Conservation (phyloP, 1,139 yeast species). For the Kluyveromyces sp. region DNA sequence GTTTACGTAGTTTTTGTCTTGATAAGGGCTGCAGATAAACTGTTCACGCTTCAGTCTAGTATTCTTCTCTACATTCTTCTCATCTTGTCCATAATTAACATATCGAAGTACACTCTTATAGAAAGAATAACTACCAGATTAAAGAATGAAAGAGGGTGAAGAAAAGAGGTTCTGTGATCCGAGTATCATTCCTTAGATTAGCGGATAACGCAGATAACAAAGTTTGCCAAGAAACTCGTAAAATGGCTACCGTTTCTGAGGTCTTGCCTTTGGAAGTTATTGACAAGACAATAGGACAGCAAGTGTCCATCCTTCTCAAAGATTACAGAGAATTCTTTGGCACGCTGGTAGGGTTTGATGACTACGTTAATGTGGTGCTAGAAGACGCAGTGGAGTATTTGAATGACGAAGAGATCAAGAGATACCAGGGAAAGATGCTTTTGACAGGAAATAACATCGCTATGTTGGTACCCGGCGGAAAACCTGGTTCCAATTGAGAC, state of each 20-base stretch:
- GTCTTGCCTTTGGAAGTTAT: constrained; percentile 76
- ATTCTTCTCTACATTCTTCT: too few species aligned
- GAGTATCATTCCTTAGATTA: too few species aligned
- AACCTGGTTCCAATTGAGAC: constrained; percentile 8
- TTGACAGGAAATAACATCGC: constrained; percentile 85
- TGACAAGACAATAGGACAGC: constrained; percentile 79
- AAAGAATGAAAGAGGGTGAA: too few species aligned
- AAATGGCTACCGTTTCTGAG: constrained; percentile 13
- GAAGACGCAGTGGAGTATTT: constrained; percentile 66
- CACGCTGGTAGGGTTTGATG: constrained; percentile 85
- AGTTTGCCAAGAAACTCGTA: too few species aligned
- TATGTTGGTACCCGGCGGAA: constrained; percentile 59
- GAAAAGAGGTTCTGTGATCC: too few species aligned
- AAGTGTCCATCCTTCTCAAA: constrained; percentile 71
- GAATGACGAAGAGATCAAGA: constrained; percentile 39
- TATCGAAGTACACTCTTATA: too few species aligned
- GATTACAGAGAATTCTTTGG: constrained; percentile 77
- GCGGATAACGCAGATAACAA: too few species aligned
- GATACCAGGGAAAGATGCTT: constrained; percentile 49
- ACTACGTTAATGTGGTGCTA: constrained; percentile 86
- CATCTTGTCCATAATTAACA: too few species aligned
- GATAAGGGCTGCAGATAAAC: too few species aligned
- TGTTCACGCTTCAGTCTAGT: too few species aligned
- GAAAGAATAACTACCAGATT: too few species aligned
- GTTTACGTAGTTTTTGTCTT: too few species aligned